Conservation (phyloP, 257 asterid species). For the Capsicum rhomboideum region DNA sequence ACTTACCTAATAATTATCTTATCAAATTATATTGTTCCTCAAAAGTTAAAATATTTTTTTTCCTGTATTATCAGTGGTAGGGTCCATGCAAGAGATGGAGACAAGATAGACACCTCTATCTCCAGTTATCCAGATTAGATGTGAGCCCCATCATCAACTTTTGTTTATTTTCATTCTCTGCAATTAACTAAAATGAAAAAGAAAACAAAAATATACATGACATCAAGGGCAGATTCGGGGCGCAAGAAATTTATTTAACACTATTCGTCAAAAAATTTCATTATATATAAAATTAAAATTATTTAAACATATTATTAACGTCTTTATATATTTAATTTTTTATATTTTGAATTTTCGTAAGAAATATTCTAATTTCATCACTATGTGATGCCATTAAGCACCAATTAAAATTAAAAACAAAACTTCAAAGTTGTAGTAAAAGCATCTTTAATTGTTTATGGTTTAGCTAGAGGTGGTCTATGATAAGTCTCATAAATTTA, state of each 20-base stretch:
- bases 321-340: too few relatives aligned
- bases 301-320: too few relatives aligned
- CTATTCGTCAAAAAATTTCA: too few relatives aligned
- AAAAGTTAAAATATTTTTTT: background rate
- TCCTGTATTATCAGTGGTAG: background rate
- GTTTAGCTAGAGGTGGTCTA: background rate
- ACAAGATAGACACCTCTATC: background rate
- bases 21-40: background rate
- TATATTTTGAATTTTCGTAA: too few relatives aligned
- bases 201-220: background rate
- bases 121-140: background rate
- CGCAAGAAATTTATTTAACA: too few relatives aligned
- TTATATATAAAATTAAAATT: too few relatives aligned
- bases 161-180: background rate
- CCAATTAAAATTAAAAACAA: background rate
- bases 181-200: background rate
- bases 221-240: too few relatives aligned
- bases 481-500: background rate
- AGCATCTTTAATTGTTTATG: background rate
- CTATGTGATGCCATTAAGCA: background rate
- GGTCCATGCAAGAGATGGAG: background rate
- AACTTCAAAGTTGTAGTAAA: background rate
- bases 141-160: background rate
- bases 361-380: background rate
- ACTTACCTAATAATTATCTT: background rate